A percentile compares a stretch with the other conserved stretches of the same genome.
Conservation (phyloP, 495 filamentous ascomycete species). For the Coniosporium apollinis region DNA sequence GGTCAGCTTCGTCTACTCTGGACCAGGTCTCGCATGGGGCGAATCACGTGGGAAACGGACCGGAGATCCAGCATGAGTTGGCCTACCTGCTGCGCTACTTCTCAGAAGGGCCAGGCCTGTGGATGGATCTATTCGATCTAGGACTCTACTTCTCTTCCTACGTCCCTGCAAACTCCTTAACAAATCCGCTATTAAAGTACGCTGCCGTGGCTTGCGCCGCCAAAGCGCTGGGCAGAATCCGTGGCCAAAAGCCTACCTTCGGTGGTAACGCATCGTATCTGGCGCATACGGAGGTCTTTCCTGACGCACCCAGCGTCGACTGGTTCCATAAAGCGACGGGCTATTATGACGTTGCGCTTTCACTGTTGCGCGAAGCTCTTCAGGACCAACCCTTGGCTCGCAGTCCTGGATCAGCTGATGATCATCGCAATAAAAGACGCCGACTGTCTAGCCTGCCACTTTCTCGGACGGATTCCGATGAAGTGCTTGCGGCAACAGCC, state of each 20-base stretch:
- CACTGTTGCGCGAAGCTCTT: constrained; percentile 42
- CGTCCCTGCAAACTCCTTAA: constrained; percentile 38
- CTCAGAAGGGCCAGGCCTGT: constrained; percentile 41
- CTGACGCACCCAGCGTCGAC: constrained; percentile 29
- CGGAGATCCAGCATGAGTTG: constrained; percentile 41
- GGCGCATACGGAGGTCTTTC: constrained; percentile 36
- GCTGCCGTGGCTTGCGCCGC: constrained; percentile 45
- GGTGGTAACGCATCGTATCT: constrained; percentile 32
- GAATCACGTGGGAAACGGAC: too few relatives aligned
- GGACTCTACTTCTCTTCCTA: constrained; percentile 41
- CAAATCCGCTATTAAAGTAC: constrained; percentile 40
- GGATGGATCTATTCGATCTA: constrained; percentile 51
- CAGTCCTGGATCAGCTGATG: constrained; percentile 21
- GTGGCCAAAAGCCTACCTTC: constrained; percentile 31
- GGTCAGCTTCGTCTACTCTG: too few relatives aligned
- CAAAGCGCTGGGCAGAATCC: constrained; percentile 41
- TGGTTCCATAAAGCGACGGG: constrained; percentile 41
- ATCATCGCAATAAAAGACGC: constrained; percentile 26
- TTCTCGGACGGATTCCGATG: constrained; percentile 36
- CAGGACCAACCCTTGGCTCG: constrained; percentile 30
- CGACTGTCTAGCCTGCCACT: constrained; percentile 26
- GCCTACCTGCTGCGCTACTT: constrained; percentile 46
- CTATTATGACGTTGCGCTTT: constrained; percentile 47
- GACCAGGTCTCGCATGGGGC: too few relatives aligned
- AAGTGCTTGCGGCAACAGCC: constrained; percentile 43